Conservation (phyloP, 768 basidiomycete species). For the Filobasidium floriforme region DNA sequence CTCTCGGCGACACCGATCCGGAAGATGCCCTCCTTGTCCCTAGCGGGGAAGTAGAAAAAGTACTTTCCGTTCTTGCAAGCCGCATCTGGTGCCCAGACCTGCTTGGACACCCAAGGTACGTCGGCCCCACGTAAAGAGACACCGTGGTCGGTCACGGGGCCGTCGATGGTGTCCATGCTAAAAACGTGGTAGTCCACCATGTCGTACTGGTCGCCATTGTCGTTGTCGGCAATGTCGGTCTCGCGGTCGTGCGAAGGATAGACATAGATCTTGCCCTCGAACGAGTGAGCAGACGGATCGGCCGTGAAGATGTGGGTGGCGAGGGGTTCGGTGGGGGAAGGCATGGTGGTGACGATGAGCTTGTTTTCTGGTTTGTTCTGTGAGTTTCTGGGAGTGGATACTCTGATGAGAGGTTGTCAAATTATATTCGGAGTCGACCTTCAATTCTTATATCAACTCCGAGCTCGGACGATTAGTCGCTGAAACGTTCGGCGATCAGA, state of each 20-base stretch:
- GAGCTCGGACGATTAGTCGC: too few species aligned
- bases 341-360: background rate
- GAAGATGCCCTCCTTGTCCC: constrained; percentile 31
- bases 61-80: constrained; percentile 26
- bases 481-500: too few species aligned
- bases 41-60: constrained; percentile 30
- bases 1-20: constrained; percentile 26
- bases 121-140: constrained; percentile 26
- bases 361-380: background rate
- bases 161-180: constrained; percentile 25
- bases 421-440: too few species aligned
- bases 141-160: constrained; percentile 27
- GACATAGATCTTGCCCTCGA: constrained; percentile 29
- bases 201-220: constrained; percentile 31
- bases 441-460: too few species aligned
- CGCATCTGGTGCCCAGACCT: constrained; percentile 30
- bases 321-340: constrained; percentile 18
- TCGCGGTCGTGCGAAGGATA: constrained; percentile 31
- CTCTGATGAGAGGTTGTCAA: background rate
- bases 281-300: constrained; percentile 31
- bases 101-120: constrained; percentile 28
- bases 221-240: constrained; percentile 28
- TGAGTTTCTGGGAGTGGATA: too few species aligned
- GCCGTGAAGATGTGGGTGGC: constrained; percentile 28
- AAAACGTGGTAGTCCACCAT: constrained; percentile 32